Base-by-base conservation (phyloP, 2,329 filamentous ascomycete species). In the Tolypocladium endophyticum region DNA sequence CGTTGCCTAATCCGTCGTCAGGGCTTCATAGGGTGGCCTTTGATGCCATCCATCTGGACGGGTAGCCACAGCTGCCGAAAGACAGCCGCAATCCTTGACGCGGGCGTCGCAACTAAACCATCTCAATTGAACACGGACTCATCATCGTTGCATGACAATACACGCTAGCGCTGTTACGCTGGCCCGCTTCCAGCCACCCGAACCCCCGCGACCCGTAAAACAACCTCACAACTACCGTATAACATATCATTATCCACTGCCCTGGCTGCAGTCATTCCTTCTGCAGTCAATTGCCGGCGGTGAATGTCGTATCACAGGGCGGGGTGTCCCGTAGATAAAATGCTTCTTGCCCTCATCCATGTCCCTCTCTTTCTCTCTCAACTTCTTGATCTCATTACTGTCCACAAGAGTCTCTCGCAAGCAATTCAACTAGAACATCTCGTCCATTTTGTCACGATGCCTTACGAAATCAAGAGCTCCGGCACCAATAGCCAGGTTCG, bases 401-500 rank as follows among this genome's bases (percentile, higher is more conserved):
- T 11, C 8, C 28, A n/a, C 18, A 20, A 20, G 20, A 1, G 4
- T 53, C 18, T n/a, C 28, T 12, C 50, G 11, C 47, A 30, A 20
- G 16, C 7, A 50, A 50, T 11, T 20, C n/a, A n/a, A 33, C 33
- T 3, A 33, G n/a, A n/a, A 4, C 9, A n/a, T 20, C 30, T 3
- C 28, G 1, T 18, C 50, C 50, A 35, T 33, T 9, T 53, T 66
- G 25, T 38, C 50, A 61, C 45, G 36, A 67, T 66, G 66, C 64
- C 64, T 39, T 81, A 75, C 71, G 67, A 66, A 1, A 75, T 76
- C 73, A 81, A 78, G 67, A 72, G 75, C 72, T 75, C 71, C 66
- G 86, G 87, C 69, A 85, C 81, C 70, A 89, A 89, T 74, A 81
- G 71, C 72, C 77, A 85, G 77, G 85, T 86, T 73, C 61, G 70